Base-by-base conservation (phyloP, 1,139 yeast genomes). In the Chernovozyma sophiae-reginae region DNA sequence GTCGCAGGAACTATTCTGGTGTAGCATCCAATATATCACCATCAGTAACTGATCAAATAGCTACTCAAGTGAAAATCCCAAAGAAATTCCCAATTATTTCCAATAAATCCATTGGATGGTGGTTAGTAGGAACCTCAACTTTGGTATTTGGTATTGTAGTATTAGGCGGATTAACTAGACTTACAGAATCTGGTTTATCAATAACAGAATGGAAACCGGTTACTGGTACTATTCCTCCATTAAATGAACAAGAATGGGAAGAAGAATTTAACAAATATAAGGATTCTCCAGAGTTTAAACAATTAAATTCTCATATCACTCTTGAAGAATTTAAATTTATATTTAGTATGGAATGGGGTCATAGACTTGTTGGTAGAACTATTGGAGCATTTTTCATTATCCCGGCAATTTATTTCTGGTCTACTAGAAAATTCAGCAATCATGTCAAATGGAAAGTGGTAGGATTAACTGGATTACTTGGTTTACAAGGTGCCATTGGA, bases 171-270 rank as follows among this genome's bases (percentile, higher is more conserved):
- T 72, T 94, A 36, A 94, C 98, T 0, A 74, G 99, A 51, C 70
- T 94, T 34, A 94, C 98, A 0, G 98, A 94, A 56, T 86, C 96
- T 2, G 99, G 98, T 0, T 69, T 94, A 34, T 86, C 96, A 33
- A 94, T 94, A 55, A 92, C 98, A 1, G 98, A 94, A 60, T 94
- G 99, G 99, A 86, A 81, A 57, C 99, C 99, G 1, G 90, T 94
- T 24, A 89, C 98, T 0, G 99, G 99, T 30, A 66, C 95, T 3
- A 60, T 94, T 15, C 98, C 98, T 4, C 98, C 98, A 1, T 55
- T 86, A 53, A 77, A 66, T 38, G 79, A 86, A 52, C 64, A 65
- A 33, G 90, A 90, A 45, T 94, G 98, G 98, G 79, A 79, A 49
- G 75, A 53, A 17, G 97, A 92, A 57, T 94, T 92, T 54, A 68